Percentiles rank a stretch among this genome's conserved stretches.
phyloP scores from a whole-genome alignment of 139 green algal genomes.

The Coelastrella sp. region DNA sequence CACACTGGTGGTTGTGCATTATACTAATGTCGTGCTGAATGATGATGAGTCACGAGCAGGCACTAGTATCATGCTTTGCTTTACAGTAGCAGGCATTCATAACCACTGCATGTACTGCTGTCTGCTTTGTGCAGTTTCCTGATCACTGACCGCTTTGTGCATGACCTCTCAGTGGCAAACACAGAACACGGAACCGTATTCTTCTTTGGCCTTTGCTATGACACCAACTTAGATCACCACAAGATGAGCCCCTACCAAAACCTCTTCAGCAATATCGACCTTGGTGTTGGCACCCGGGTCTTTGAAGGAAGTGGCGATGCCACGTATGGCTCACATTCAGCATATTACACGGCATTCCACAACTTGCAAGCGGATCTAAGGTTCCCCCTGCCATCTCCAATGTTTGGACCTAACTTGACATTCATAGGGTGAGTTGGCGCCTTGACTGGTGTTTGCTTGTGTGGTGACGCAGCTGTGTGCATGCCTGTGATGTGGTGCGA shows the following conservation, averaged over 20 bases:
- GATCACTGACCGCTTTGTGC: constrained; percentile 44
- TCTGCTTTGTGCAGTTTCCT: constrained; percentile 48
- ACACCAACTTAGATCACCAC: constrained; percentile 47
- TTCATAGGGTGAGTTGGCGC: constrained; percentile 40
- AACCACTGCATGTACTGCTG: no score
- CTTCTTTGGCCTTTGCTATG: constrained; percentile 17
- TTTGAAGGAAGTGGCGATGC: constrained; percentile 35
- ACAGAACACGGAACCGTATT: constrained; percentile 46
- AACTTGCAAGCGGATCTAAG: constrained; percentile 20
- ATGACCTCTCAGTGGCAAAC: constrained; percentile 47
- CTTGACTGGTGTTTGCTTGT: no score
- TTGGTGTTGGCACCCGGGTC: constrained; percentile 21
- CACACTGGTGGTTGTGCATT: no score
- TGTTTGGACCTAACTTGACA: constrained; percentile 33
- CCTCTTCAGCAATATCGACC: constrained; percentile 32
- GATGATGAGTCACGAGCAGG: no score
- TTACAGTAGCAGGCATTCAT: no score
- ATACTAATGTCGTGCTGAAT: no score
- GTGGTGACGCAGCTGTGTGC: no score
- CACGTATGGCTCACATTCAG: constrained; percentile 32
- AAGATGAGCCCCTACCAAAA: constrained; percentile 28
- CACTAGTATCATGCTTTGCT: no score
- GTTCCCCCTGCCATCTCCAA: not conserved
- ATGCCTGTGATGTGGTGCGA: no score
- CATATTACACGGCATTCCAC: constrained; percentile 19